Base-by-base conservation (phyloP, 352 stramenopile species). In the Phytophthora macrochlamydospora region DNA sequence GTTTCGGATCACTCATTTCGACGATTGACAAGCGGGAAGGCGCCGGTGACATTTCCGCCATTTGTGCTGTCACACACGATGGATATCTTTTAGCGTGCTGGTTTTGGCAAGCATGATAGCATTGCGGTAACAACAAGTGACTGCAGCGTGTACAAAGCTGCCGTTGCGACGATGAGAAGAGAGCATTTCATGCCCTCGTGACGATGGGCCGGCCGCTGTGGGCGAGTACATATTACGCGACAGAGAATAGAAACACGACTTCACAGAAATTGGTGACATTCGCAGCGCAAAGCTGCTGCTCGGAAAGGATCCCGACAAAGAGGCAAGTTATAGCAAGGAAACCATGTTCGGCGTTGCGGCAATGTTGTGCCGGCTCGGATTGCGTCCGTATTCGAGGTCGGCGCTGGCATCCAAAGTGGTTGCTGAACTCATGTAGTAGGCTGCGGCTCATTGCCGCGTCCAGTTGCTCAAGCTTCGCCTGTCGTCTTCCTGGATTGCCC, bases 291-390 rank as follows among this genome's bases (percentile, higher is more conserved):
- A 69, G 38, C 38, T 69, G 3, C 11, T 44, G 7, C 4, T 49
- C 6, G 46, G 46, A 37, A n/a, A 24, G 24, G 6, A 43, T 30
- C 43, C 31, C 9, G 2, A 32, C 12, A 0, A 28, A 1, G 37
- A 32, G 18, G 6, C 4, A 8, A 59, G 40, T 35, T 70, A 62
- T 18, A 37, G 11, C 9, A 43, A 64, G 8, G 7, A 30, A 3
- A 58, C 55, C 2, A 43, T 65, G 56, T 50, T 48, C 38, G 62
- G 62, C 28, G 52, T 74, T 29, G 59, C 59, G 6, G 66, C 59
- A 6, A 40, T 67, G 32, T 32, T 76, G 43, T 76, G 68, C 50
- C 51, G 69, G 6, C 40, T 76, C 2, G 69, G 65, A 12, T 12
- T 78, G 31, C 60, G 65, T 5, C 64, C 56, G 9, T 37, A 56